These are phyloP conservation scores for Ustilago crameri DNA, from an alignment of 1,284 basidiomycete genomes.

Conservation along the genomic window DNA sequence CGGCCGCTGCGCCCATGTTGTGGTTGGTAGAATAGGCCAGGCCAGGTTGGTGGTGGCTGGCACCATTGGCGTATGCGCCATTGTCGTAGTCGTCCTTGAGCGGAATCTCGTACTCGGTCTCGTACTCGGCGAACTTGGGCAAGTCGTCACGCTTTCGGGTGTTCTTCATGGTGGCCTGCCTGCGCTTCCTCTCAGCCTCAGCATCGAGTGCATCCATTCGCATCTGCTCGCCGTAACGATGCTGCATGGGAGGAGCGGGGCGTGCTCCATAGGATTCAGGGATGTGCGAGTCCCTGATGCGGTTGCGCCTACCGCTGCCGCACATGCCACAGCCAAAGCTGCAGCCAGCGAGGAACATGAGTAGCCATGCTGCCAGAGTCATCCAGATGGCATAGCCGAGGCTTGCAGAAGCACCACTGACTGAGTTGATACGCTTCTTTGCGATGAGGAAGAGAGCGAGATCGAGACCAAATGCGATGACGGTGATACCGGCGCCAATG, in stretches of 20 bases:
- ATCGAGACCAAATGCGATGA: slow-evolving; percentile 59
- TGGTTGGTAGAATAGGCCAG: slow-evolving; percentile 41
- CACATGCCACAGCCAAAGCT: slow-evolving; percentile 59
- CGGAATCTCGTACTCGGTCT: slow-evolving; percentile 59
- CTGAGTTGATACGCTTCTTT: slow-evolving; percentile 58
- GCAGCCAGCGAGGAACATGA: slow-evolving; percentile 54
- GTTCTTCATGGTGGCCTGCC: slow-evolving; percentile 45
- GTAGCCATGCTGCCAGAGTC: slow-evolving; percentile 60
- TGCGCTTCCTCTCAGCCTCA: slow-evolving; percentile 53
- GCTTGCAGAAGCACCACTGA: slow-evolving; percentile 51
- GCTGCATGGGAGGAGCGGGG: slow-evolving; percentile 17
- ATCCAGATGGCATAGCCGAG: slow-evolving; percentile 62
- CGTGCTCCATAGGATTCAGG: slow-evolving; percentile 41
- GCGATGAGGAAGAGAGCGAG: slow-evolving; percentile 63
- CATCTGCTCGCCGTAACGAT: slow-evolving; percentile 56
- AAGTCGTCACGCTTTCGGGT: slow-evolving; percentile 32
- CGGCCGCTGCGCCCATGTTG: slow-evolving; percentile 28
- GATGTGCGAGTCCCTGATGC: slow-evolving; percentile 48
- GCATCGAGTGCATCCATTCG: slow-evolving; percentile 63
- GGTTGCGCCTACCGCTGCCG: slow-evolving; percentile 39
- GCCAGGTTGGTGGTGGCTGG: slow-evolving; percentile 32
- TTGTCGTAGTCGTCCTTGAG: slow-evolving; percentile 59
- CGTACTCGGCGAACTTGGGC: slow-evolving; percentile 64
- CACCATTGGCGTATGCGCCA: slow-evolving; percentile 32
- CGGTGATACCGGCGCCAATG: slow-evolving; percentile 51